Conservation (phyloP, 2,329 filamentous ascomycete genomes). For the Claviceps sorghi region DNA sequence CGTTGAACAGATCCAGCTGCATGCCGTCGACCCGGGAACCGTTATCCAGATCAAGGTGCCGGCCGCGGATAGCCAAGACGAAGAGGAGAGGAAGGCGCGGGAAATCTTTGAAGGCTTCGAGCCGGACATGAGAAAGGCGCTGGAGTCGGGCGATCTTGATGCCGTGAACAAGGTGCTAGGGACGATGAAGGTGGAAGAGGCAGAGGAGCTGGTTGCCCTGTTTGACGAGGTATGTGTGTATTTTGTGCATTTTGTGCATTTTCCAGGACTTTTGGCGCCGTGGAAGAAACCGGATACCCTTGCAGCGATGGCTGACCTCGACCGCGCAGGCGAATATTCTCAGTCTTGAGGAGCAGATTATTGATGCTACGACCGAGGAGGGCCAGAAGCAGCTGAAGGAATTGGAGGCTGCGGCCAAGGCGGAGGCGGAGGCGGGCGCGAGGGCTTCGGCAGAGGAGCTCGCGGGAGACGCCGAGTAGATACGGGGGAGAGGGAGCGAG, state of each 20-base stretch:
- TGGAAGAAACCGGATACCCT: not conserved
- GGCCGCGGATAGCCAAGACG: constrained; percentile 49
- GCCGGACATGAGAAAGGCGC: constrained; percentile 63
- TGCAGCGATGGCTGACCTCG: not conserved
- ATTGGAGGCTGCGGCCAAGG: constrained; percentile 41
- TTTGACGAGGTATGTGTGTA: constrained; percentile 48
- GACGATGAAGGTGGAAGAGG: constrained; percentile 77
- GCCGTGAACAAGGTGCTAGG: constrained; percentile 45
- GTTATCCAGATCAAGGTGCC: constrained; percentile 82
- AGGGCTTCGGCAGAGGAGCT: not conserved
- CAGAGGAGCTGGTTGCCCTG: constrained; percentile 70
- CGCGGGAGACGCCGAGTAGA: not conserved
- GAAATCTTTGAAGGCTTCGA: constrained; percentile 73
- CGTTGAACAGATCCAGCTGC: constrained; percentile 95
- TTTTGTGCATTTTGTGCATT: not conserved
- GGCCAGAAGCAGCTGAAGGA: constrained; percentile 65
- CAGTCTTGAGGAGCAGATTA: constrained; percentile 81
- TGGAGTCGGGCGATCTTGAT: constrained; percentile 81
- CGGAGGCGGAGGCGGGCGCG: constrained; percentile 10
- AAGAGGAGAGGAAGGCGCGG: constrained; percentile 47
- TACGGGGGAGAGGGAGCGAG: not conserved
- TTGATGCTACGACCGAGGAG: constrained; percentile 85
- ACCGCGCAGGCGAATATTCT: constrained; percentile 58
- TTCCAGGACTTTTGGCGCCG: not conserved
- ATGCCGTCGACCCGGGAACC: constrained; percentile 86